A percentile compares a stretch with the other conserved stretches of the same genome.
phyloP scores from a whole-genome alignment of 768 basidiomycete species.

The Trametes villosa region DNA sequence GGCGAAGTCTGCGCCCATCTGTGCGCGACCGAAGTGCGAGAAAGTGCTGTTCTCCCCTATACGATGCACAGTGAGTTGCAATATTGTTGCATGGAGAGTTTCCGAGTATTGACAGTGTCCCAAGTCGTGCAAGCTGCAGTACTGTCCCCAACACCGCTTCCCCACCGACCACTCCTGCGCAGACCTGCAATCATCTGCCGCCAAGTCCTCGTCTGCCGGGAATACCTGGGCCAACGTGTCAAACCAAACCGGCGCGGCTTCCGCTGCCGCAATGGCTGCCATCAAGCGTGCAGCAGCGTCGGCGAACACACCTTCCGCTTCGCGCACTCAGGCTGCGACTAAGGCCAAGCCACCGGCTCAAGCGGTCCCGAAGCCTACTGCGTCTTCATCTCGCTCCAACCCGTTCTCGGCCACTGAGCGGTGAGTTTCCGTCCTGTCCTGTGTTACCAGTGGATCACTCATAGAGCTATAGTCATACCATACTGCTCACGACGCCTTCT shows the following conservation, averaged over 20 bases:
- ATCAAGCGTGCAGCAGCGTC: conserved; percentile 44
- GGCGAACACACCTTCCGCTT: conserved; percentile 44
- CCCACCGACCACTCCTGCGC: conserved; percentile 70
- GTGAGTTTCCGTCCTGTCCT: conserved; percentile 50
- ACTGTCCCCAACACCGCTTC: conserved; percentile 81
- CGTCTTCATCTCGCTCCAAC: conserved; percentile 33
- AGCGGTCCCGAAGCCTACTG: conserved; percentile 20
- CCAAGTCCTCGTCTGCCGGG: conserved; percentile 26
- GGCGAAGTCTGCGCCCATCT: conserved; percentile 52
- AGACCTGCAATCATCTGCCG: conserved; percentile 16
- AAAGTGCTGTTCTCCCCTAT: conserved; percentile 80
- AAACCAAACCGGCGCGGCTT: conserved; percentile 25
- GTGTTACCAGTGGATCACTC: conserved; percentile 46
- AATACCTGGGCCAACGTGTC: conserved; percentile 23
- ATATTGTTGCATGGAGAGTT: neutral
- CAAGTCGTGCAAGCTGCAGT: conserved; percentile 73
- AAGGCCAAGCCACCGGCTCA: conserved; percentile 20
- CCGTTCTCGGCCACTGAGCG: conserved; percentile 58
- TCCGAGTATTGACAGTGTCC: neutral
- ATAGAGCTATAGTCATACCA: conserved; percentile 61
- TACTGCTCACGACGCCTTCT: conserved; percentile 28
- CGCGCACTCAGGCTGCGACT: conserved; percentile 34
- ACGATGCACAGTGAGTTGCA: conserved; percentile 64
- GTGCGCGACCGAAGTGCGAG: conserved; percentile 64
- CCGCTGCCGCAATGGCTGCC: conserved; percentile 43